These are phyloP conservation scores for Phoma sp. DNA, from an alignment of 2,329 filamentous ascomycete genomes.

Conservation along the genomic window DNA sequence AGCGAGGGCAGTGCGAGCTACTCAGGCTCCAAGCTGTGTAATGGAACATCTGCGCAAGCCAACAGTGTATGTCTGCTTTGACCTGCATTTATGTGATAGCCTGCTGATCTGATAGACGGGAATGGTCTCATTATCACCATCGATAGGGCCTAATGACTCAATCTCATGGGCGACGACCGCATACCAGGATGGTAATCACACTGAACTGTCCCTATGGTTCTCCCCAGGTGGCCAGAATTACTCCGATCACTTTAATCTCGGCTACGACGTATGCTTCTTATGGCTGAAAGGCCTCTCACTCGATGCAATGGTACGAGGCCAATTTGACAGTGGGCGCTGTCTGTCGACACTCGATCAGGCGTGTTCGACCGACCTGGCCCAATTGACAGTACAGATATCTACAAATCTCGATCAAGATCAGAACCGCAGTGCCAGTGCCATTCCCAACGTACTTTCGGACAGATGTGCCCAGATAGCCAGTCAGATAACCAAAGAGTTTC, in stretches of 20 bases:
- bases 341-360: neutral
- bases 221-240: neutral
- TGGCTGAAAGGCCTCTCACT: neutral
- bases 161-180: neutral
- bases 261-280: neutral
- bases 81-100: neutral
- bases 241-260: neutral
- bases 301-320: neutral
- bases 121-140: neutral
- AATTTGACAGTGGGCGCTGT: slow-evolving; percentile 1
- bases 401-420: neutral
- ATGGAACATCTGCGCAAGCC: neutral
- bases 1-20: neutral
- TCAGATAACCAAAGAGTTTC: neutral
- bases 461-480: neutral
- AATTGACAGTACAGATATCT: neutral
- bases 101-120: neutral
- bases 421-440: neutral
- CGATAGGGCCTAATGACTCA: neutral
- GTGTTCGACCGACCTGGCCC: neutral
- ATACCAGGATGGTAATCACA: neutral
- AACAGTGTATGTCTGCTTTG: neutral
- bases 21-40: neutral
- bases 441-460: neutral
- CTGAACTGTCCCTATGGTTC: neutral